phyloP scores from a whole-genome alignment of 108 stramenopile genomes.

The Nitzschia sp. region DNA sequence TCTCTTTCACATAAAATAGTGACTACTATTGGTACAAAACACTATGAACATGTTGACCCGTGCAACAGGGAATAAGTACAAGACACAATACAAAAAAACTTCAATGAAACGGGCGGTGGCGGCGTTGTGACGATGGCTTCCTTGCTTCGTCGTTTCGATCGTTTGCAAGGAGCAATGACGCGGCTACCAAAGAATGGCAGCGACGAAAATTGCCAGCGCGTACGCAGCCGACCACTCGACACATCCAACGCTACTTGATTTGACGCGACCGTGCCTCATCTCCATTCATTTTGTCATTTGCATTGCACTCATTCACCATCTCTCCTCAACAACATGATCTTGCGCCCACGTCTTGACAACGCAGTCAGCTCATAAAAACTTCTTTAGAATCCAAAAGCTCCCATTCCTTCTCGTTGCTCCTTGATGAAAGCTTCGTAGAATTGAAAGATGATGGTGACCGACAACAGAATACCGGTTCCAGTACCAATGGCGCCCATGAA shows the following conservation, averaged over 20 bases:
- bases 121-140: constrained; percentile 67
- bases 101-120: constrained; percentile 46
- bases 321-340: not conserved
- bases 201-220: constrained; percentile 84
- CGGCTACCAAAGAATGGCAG: constrained; percentile 33
- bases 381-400: constrained; percentile 66
- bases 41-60: not conserved
- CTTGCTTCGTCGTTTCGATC: constrained; percentile 45
- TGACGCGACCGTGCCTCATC: constrained; percentile 65
- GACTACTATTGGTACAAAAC: not conserved
- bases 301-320: not conserved
- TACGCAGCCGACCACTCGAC: constrained; percentile 79
- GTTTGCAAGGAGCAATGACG: constrained; percentile 51
- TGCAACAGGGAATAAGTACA: not conserved
- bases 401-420: constrained; percentile 75
- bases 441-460: constrained; percentile 99
- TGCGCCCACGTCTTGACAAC: not conserved
- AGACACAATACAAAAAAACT: constrained; percentile 1
- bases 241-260: constrained; percentile 89
- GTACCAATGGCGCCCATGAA: constrained; percentile 99
- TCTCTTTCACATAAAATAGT: not conserved
- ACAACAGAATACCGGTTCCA: constrained; percentile 96
- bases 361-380: not conserved
- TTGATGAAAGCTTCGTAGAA: constrained; percentile 94
- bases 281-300: not conserved